phyloP scores from a whole-genome alignment of 495 filamentous ascomycete genomes.

The Trichocladium uniseriatum region DNA sequence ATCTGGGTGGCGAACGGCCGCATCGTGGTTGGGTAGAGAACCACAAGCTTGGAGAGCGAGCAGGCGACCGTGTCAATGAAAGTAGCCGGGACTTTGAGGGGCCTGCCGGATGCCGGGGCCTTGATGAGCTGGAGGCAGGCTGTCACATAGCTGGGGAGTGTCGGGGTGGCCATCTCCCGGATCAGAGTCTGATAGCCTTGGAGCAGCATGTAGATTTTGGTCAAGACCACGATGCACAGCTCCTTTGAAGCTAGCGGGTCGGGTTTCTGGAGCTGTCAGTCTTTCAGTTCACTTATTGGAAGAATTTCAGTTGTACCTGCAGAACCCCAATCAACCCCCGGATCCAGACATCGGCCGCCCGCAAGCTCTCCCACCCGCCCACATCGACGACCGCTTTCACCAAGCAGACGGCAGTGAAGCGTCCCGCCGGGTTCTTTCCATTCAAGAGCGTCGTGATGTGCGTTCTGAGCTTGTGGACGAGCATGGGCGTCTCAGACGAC shows the following conservation, averaged over 20 bases:
- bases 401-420: slow-evolving; percentile 67
- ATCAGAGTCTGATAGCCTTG: slow-evolving; percentile 72
- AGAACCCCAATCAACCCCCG: slow-evolving; percentile 60
- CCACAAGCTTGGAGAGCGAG: slow-evolving; percentile 56
- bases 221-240: slow-evolving; percentile 63
- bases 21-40: slow-evolving; percentile 67
- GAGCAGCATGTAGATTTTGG: slow-evolving; percentile 71
- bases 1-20: slow-evolving; percentile 64
- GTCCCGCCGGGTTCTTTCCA: slow-evolving; percentile 58
- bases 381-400: slow-evolving; percentile 73
- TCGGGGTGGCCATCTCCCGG: slow-evolving; percentile 81
- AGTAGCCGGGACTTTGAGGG: slow-evolving; percentile 26
- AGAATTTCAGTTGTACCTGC: slow-evolving; percentile 42
- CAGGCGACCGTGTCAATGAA: slow-evolving; percentile 51
- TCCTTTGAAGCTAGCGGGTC: slow-evolving; percentile 65
- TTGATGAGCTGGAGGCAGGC: slow-evolving; percentile 61
- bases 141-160: slow-evolving; percentile 61
- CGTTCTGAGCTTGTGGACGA: slow-evolving; percentile 70
- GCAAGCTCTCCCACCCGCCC: slow-evolving; percentile 70
- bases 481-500: slow-evolving; percentile 49
- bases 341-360: slow-evolving; percentile 61
- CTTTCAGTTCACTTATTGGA: not conserved
- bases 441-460: slow-evolving; percentile 65
- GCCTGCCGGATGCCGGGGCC: slow-evolving; percentile 34
- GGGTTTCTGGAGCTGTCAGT: slow-evolving; percentile 47